These are phyloP conservation scores for Penicillium simplicissimum DNA, from an alignment of 495 filamentous ascomycete genomes.

Conservation along the genomic window DNA sequence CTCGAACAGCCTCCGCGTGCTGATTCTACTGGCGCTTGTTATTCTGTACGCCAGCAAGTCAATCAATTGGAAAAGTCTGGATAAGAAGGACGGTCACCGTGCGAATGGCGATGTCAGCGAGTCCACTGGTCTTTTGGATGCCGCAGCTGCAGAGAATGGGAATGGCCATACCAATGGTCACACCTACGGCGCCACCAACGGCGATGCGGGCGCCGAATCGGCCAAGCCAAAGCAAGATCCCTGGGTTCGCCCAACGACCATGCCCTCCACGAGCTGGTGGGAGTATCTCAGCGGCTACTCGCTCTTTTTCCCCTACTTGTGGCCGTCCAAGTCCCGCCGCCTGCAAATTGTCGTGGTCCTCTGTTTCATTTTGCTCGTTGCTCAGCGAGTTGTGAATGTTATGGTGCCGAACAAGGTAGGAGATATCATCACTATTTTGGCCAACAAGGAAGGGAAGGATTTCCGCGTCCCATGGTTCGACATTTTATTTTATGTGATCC, in stretches of 20 bases:
- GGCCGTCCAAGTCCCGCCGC: slow-evolving; percentile 70
- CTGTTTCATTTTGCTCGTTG: slow-evolving; percentile 71
- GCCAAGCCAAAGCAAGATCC: slow-evolving; percentile 43
- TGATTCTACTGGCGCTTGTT: slow-evolving; percentile 59
- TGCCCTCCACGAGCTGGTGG: slow-evolving; percentile 75
- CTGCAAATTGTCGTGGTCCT: slow-evolving; percentile 72
- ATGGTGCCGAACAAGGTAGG: slow-evolving; percentile 77
- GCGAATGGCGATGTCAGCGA: slow-evolving; percentile 48
- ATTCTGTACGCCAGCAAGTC: slow-evolving; percentile 59
- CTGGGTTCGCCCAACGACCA: slow-evolving; percentile 67
- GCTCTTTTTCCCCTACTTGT: slow-evolving; percentile 91
- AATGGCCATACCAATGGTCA: slow-evolving; percentile 48
- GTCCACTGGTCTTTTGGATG: slow-evolving; percentile 53
- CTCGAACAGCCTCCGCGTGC: slow-evolving; percentile 58
- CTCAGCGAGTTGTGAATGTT: slow-evolving; percentile 75
- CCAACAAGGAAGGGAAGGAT: slow-evolving; percentile 48
- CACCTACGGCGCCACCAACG: slow-evolving; percentile 52
- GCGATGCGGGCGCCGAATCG: slow-evolving; percentile 36
- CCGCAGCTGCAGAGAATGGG: slow-evolving; percentile 45
- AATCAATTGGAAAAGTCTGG: slow-evolving; percentile 35
- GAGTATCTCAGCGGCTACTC: slow-evolving; percentile 88
- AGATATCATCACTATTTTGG: slow-evolving; percentile 67
- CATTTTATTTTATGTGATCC: slow-evolving; percentile 77
- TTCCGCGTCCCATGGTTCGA: slow-evolving; percentile 62
- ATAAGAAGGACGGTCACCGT: slow-evolving; percentile 26